Base-by-base conservation (phyloP, 176 grass and related monocot species). In the Ampelocalamus luodianensis region DNA sequence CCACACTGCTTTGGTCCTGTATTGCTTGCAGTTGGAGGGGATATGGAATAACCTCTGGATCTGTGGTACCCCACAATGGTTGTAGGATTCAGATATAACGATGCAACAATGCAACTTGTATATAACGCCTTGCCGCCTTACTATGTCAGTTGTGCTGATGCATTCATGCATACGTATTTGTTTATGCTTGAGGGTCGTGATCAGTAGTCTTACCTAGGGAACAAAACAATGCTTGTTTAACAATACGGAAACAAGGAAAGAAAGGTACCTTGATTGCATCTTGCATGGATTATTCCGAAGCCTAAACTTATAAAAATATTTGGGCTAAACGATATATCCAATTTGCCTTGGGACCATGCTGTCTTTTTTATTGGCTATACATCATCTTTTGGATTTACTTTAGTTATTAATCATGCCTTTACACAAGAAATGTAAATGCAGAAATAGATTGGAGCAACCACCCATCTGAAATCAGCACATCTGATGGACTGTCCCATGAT, bases 171-270 rank as follows among this genome's bases (percentile, higher is more conserved):
- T 20, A 17, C 1, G 32, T 62, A 23, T 71, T 54, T 82, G 0
- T 59, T 55, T 84, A 29, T 87, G 75, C 39, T 65, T 67, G 18
- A 42, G 6, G 58, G 49, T 53, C 61, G 15, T 79, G 49, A 54
- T 79, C 79, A 20, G 38, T 87, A 77, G 58, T 65, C 10, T 58
- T 78, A 48, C 15, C 58, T 18, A 66, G 48, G 8, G 46, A 44
- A 68, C n/a, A 86, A 68, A 22, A 15, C n/a, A 51, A 38, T 46
- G 49, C 18, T 74, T 68, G 13, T 46, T 74, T 34, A 63, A 37
- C 7, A 64, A 79, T 56, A 65, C 4, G 10, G 18, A 78, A 43
- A 43, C 20, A 54, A 42, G 4, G 40, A 66, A 45, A 40, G 7
- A 59, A 71, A n/a, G 26, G 14, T 54, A 46, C 64, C 18, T 82